Evolutionary conservation across 2,329 filamentous ascomycete genomes (phyloP), one percentile per base, ranked within the genome.

Genomic region (Botrytis aclada): DNA sequence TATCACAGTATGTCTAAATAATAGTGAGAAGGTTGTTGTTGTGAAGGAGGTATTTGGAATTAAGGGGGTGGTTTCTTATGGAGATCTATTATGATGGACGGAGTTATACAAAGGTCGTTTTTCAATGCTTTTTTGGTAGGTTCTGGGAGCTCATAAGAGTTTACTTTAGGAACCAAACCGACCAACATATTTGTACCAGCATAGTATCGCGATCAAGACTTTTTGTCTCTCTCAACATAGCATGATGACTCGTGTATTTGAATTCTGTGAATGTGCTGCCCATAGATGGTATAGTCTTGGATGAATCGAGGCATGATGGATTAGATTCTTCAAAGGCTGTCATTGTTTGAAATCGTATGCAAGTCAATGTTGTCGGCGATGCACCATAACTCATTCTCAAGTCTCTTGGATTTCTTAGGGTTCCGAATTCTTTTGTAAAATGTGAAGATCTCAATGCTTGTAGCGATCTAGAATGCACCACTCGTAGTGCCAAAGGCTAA

Each of bases 1-100:
- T 97, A 84, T 93, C 93, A 72, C 94, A 97, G 87, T 97, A 97
- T 81, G 93, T 97, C 82, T 97, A 92, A 86, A 82, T 75, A 51
- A 37, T 67, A 51, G 29, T 41, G 62, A 71, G 29, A 45, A 71
- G 32, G 66, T 39, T 29, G 18, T 39, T 29, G 18, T 45, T n/a
- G 63, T 43, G 65, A 25, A 12, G 64, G 29, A 62, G 51, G 66
- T 14, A 62, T 65, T 73, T n/a, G 67, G 32, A 67, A 51, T 43
- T 69, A 60, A 70, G 71, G 64, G 51, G 65, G 72, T 29, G 73
- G 72, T 72, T 72, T 71, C 73, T 76, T 75, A 74, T 73, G 47
- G 75, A 77, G 76, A 76, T 71, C 74, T 74, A 74, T 77, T 75
- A 80, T 74, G 78, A 79, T 78, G 76, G 77, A 74, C 75, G 77